A percentile compares a stretch with the other conserved stretches of the same genome.
Evolutionary conservation across 164 flowering plant species (phyloP).

Genomic region (Nymphaea thermarum): DNA sequence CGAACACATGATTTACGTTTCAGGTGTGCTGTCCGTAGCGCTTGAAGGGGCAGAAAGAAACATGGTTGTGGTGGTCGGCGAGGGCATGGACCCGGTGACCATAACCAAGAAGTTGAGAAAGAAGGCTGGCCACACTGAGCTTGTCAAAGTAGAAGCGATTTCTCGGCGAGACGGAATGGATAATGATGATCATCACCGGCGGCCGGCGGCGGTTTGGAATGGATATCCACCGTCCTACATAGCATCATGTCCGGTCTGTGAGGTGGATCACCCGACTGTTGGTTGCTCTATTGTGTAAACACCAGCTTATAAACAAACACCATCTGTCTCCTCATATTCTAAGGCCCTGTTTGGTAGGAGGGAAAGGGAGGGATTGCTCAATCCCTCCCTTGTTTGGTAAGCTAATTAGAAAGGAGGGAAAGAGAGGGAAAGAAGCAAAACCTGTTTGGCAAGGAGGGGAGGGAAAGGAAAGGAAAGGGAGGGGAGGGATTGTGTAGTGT

Average conservation of each 20-base stretch:
- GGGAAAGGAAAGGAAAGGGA: too few species aligned
- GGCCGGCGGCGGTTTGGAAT: not conserved
- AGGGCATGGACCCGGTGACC: not conserved
- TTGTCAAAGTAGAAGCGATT: not conserved
- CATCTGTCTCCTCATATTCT: too few species aligned
- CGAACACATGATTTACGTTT: too few species aligned
- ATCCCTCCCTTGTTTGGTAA: too few species aligned
- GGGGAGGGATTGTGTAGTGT: too few species aligned
- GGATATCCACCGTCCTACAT: not conserved
- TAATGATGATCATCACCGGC: not conserved
- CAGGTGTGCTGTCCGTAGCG: not conserved
- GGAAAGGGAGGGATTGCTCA: too few species aligned
- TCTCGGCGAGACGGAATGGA: not conserved
- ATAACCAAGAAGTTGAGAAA: not conserved
- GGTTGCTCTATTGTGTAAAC: not conserved
- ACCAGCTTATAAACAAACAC: too few species aligned
- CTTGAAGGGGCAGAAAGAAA: not conserved
- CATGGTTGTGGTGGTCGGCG: not conserved
- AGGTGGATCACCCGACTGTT: not conserved
- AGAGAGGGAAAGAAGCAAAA: too few species aligned
- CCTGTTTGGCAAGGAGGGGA: too few species aligned
- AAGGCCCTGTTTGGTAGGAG: too few species aligned
- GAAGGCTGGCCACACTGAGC: not conserved
- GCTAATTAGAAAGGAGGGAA: too few species aligned
- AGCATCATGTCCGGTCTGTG: not conserved